Percentiles rank a stretch among this genome's conserved stretches.
Evolutionary conservation across 192 early-diverging fungal species (phyloP).

Genomic region (Linnemannia schmuckeri): DNA sequence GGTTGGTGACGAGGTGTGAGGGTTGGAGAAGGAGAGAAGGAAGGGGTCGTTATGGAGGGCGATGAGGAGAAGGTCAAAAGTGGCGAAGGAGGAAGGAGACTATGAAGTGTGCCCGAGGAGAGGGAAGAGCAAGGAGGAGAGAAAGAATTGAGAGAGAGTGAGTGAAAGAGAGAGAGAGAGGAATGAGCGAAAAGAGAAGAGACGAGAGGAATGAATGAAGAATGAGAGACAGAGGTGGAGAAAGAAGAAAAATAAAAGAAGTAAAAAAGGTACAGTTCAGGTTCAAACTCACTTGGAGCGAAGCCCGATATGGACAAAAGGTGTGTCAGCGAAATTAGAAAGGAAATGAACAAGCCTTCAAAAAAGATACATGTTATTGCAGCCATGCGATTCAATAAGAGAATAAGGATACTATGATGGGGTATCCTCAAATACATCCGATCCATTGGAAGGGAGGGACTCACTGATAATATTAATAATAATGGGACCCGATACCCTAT

Average conservation of each 20-base stretch:
- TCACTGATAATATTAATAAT: too few species aligned
- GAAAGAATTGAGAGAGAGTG: neutral
- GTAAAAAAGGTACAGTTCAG: neutral
- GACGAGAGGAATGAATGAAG: neutral
- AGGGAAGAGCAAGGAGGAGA: neutral
- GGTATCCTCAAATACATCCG: neutral
- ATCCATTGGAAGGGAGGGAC: neutral
- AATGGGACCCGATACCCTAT: neutral
- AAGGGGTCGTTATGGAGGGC: neutral
- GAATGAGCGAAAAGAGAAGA: too few species aligned
- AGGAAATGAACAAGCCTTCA: neutral
- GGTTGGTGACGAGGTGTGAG: too few species aligned
- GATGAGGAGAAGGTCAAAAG: neutral
- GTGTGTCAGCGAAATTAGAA: neutral
- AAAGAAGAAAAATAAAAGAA: neutral
- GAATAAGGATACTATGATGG: neutral
- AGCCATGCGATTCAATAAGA: too few species aligned
- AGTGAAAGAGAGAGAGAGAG: neutral
- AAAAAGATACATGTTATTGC: neutral
- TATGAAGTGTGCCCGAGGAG: neutral
- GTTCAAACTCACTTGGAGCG: neutral
- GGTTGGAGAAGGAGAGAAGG: too few species aligned
- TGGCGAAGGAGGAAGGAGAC: neutral
- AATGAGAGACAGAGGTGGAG: neutral
- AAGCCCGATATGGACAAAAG: neutral